A percentile compares a stretch with the other conserved stretches of the same genome.
These are phyloP conservation scores for Ogataea ramenticola DNA, from an alignment of 805 yeast genomes.

Conservation along the genomic window DNA sequence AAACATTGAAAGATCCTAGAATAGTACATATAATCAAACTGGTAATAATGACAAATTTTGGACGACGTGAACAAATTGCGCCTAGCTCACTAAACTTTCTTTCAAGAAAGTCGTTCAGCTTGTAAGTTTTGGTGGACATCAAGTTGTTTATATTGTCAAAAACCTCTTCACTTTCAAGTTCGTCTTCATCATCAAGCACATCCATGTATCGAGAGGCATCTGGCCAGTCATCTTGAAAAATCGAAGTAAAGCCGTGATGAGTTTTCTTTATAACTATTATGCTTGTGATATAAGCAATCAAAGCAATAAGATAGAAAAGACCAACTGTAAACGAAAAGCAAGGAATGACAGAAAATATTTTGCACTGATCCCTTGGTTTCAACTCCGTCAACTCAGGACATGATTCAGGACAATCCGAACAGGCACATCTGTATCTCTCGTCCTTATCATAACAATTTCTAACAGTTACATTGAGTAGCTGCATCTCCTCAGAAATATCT, in stretches of 20 bases:
- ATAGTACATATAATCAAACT: slow-evolving; percentile 34
- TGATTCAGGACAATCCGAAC: slow-evolving; percentile 78
- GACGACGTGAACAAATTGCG: slow-evolving; percentile 51
- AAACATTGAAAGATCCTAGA: slow-evolving; percentile 44
- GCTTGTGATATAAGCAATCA: slow-evolving; percentile 6
- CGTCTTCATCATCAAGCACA: slow-evolving; percentile 19
- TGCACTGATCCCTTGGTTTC: slow-evolving; percentile 35
- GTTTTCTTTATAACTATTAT: not conserved
- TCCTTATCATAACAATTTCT: slow-evolving; percentile 52
- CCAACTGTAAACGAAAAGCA: slow-evolving; percentile 67
- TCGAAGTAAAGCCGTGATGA: not conserved
- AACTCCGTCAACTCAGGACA: slow-evolving; percentile 65
- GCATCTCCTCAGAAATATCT: slow-evolving; percentile 15
- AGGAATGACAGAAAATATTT: slow-evolving; percentile 50
- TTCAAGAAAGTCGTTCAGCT: slow-evolving; percentile 42
- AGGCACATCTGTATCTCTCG: slow-evolving; percentile 65
- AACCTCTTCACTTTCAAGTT: slow-evolving; percentile 21
- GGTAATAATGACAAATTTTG: slow-evolving; percentile 42
- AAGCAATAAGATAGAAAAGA: slow-evolving; percentile 33
- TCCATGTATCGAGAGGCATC: slow-evolving; percentile 5
- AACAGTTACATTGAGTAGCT: slow-evolving; percentile 21
- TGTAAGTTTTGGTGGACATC: slow-evolving; percentile 31
- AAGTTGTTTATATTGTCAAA: slow-evolving; percentile 15
- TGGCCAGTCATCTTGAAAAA: slow-evolving; percentile 11
- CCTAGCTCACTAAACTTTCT: slow-evolving; percentile 45